These are phyloP conservation scores for Plasmodium gaboni DNA, from an alignment of 169 alveolate species.

Conservation along the genomic window DNA sequence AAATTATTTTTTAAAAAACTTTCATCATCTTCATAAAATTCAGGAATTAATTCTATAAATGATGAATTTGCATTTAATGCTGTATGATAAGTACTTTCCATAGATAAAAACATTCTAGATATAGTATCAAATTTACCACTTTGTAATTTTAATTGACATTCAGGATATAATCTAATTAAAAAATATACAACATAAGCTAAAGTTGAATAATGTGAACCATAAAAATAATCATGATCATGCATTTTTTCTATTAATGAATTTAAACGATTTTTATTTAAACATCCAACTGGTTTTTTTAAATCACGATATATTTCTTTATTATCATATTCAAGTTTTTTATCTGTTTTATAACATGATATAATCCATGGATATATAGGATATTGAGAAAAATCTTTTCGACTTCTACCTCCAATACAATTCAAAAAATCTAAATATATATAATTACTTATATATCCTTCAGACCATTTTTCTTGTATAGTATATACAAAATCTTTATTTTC, in stretches of 20 bases:
- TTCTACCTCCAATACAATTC: conserved; percentile 94
- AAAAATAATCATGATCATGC: conserved; percentile 91
- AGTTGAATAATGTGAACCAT: conserved; percentile 98
- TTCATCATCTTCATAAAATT: conserved; percentile 91
- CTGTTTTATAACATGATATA: conserved; percentile 87
- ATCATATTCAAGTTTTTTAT: conserved; percentile 75
- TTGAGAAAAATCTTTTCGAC: conserved; percentile 94
- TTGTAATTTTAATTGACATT: conserved; percentile 95
- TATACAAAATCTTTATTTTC: conserved; percentile 82
- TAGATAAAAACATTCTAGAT: conserved; percentile 84
- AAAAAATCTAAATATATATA: conserved; percentile 94
- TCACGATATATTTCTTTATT: conserved; percentile 90
- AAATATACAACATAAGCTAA: conserved; percentile 97
- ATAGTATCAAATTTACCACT: conserved; percentile 93
- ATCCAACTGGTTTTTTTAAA: conserved; percentile 94
- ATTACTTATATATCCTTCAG: conserved; percentile 93
- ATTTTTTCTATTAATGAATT: conserved; percentile 86
- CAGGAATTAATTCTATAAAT: conserved; percentile 95
- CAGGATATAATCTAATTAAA: conserved; percentile 95
- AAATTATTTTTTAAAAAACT: conserved; percentile 91
- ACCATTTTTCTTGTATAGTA: conserved; percentile 90
- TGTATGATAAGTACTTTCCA: conserved; percentile 83
- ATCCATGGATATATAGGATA: conserved; percentile 99
- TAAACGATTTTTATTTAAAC: conserved; percentile 88
- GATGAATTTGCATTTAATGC: conserved; percentile 88